phyloP scores from a whole-genome alignment of 352 stramenopile genomes.

The Globisporangium cederbergense region DNA sequence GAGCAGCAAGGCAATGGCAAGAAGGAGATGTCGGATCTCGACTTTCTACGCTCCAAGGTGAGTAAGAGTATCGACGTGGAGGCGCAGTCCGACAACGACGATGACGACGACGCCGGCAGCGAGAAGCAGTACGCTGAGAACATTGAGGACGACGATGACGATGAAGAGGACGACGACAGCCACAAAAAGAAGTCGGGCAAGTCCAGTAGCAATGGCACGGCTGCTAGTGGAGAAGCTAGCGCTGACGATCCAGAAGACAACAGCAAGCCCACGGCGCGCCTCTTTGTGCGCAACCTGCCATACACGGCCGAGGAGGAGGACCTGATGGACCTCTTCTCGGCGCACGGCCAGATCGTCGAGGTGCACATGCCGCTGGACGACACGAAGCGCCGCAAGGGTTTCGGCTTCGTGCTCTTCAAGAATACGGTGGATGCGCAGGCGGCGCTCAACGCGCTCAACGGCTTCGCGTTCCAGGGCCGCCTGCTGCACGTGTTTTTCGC shows the following conservation, averaged over 20 bases:
- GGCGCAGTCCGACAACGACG: slow-evolving; percentile 28
- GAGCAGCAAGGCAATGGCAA: slow-evolving; percentile 21
- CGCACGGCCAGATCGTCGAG: slow-evolving; percentile 87
- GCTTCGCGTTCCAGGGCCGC: slow-evolving; percentile 94
- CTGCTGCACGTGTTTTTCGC: slow-evolving; percentile 94
- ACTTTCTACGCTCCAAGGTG: slow-evolving; percentile 93
- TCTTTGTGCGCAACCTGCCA: slow-evolving; percentile 98
- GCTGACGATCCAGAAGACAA: slow-evolving; percentile 31
- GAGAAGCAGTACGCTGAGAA: slow-evolving; percentile 39
- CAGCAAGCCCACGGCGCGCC: slow-evolving; percentile 59
- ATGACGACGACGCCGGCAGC: slow-evolving; percentile 23
- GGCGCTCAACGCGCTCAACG: slow-evolving; percentile 90
- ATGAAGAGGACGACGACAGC: slow-evolving; percentile 18
- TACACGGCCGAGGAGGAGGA: slow-evolving; percentile 97
- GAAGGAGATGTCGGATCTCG: slow-evolving; percentile 83
- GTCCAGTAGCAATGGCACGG: slow-evolving; percentile 7
- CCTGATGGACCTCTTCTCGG: slow-evolving; percentile 88
- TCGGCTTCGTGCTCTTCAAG: slow-evolving; percentile 96
- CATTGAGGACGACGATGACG: slow-evolving; percentile 39
- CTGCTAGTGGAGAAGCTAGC: slow-evolving; percentile 2
- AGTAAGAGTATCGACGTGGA: slow-evolving; percentile 89
- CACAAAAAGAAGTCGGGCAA: slow-evolving; percentile 2
- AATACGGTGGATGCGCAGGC: slow-evolving; percentile 87
- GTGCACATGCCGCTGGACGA: slow-evolving; percentile 97
- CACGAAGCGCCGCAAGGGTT: slow-evolving; percentile 94